These are phyloP conservation scores for Heliosperma pusillum DNA, from an alignment of 148 eudicot species.

Conservation along the genomic window DNA sequence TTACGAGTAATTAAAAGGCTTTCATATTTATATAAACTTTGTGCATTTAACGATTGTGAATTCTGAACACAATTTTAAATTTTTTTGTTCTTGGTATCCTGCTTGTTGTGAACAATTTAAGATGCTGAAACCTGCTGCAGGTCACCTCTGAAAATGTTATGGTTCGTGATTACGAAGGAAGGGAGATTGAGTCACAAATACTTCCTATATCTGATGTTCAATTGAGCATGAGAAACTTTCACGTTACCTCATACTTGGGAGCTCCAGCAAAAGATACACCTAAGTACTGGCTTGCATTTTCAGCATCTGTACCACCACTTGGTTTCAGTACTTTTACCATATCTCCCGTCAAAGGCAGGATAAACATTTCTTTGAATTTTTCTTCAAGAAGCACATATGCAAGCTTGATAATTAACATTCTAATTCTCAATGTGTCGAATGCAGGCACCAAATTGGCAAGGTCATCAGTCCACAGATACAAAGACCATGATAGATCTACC, in stretches of 20 bases:
- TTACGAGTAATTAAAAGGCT: neutral
- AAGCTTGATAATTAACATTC: neutral
- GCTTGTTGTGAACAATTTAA: conserved; percentile 4
- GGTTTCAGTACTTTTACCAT: conserved; percentile 69
- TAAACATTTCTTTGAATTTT: conserved; percentile 11
- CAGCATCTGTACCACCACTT: conserved; percentile 70
- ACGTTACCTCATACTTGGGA: conserved; percentile 56
- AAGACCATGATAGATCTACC: conserved; percentile 32
- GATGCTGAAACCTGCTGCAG: conserved; percentile 33
- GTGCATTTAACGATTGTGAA: neutral
- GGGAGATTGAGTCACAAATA: conserved; percentile 63
- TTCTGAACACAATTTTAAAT: neutral
- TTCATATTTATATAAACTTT: neutral
- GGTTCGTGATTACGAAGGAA: conserved; percentile 59
- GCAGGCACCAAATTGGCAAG: conserved; percentile 43
- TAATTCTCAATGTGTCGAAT: conserved; percentile 14
- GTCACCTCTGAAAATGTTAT: conserved; percentile 43
- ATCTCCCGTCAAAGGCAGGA: conserved; percentile 49
- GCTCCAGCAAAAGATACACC: conserved; percentile 33
- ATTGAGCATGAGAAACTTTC: conserved; percentile 45
- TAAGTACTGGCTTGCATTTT: conserved; percentile 65
- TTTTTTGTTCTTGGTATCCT: neutral
- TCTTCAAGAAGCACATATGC: neutral
- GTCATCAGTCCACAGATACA: conserved; percentile 40
- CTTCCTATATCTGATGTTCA: conserved; percentile 62